phyloP scores from a whole-genome alignment of 345 rosid species.

The Chamaenerion angustifolium region DNA sequence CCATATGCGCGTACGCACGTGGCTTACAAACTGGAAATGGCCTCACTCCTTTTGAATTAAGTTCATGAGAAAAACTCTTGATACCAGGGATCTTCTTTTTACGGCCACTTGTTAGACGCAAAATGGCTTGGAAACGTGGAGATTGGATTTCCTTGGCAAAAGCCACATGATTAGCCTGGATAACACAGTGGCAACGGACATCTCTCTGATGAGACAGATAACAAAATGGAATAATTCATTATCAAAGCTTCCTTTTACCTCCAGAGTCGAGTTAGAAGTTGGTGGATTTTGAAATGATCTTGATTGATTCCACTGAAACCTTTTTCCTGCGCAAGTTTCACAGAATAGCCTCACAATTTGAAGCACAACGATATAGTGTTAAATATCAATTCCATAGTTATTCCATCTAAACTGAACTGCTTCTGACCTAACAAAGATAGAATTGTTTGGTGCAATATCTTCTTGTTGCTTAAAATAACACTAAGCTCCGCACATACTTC shows the following conservation, averaged over 20 bases:
- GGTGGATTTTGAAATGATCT: constrained; percentile 43
- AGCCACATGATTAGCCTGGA: constrained; percentile 47
- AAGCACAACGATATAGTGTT: no score
- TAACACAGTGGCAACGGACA: background rate
- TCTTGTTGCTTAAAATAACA: no score
- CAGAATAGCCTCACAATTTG: no score
- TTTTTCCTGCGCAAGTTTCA: constrained; percentile 31
- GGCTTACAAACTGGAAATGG: constrained; percentile 87
- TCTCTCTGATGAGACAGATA: background rate
- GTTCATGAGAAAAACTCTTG: constrained; percentile 96
- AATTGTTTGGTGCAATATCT: no score
- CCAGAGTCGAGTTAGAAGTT: constrained; percentile 37
- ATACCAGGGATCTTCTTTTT: constrained; percentile 67
- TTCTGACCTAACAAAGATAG: no score
- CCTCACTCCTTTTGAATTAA: constrained; percentile 88
- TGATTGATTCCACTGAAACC: constrained; percentile 44
- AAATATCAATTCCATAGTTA: no score
- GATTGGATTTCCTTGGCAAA: constrained; percentile 73
- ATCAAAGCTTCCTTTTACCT: constrained; percentile 26
- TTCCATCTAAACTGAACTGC: no score
- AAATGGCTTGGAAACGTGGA: constrained; percentile 73
- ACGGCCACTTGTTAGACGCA: constrained; percentile 75
- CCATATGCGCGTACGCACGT: constrained; percentile 80
- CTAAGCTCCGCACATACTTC: no score
- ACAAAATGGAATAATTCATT: background rate